Conservation (phyloP, 2,329 filamentous ascomycete genomes). For the Venturia nashicola region DNA sequence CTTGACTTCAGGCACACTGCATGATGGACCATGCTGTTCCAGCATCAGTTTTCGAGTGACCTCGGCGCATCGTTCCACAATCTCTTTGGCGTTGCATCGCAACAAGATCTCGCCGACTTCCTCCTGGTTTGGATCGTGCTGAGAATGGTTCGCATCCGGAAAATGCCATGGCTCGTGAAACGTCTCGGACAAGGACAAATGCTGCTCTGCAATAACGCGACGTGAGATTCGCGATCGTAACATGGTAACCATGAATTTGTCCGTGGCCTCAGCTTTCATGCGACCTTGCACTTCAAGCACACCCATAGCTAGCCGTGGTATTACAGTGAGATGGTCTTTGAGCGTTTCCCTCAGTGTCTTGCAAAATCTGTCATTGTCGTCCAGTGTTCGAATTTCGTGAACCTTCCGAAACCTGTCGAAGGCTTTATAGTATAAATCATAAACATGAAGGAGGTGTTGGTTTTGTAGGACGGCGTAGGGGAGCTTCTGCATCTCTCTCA, state of each 20-base stretch:
- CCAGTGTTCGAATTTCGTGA: constrained; percentile 68
- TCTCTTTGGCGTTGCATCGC: constrained; percentile 80
- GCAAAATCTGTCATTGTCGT: constrained; percentile 86
- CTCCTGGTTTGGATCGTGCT: constrained; percentile 53
- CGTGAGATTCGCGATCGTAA: constrained; percentile 89
- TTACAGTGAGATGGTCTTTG: constrained; percentile 72
- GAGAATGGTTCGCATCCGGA: constrained; percentile 56
- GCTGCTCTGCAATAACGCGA: constrained; percentile 93
- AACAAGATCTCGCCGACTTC: constrained; percentile 95
- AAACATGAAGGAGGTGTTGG: constrained; percentile 82
- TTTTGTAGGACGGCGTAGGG: constrained; percentile 97
- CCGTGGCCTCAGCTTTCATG: constrained; percentile 69
- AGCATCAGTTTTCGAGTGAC: constrained; percentile 63
- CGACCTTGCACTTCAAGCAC: constrained; percentile 80
- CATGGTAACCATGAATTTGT: constrained; percentile 91
- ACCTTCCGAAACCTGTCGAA: constrained; percentile 83
- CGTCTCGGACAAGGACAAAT: constrained; percentile 86
- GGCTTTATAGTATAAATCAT: constrained; percentile 93
- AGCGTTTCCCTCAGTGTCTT: constrained; percentile 66
- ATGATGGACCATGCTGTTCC: constrained; percentile 59
- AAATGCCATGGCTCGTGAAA: constrained; percentile 88
- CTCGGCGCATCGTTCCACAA: constrained; percentile 70
- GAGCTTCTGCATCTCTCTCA: constrained; percentile 93
- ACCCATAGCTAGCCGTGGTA: constrained; percentile 87
- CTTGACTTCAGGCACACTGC: constrained; percentile 65